These are phyloP conservation scores for Aspergillus wentii DNA, from an alignment of 495 filamentous ascomycete genomes.

Conservation along the genomic window DNA sequence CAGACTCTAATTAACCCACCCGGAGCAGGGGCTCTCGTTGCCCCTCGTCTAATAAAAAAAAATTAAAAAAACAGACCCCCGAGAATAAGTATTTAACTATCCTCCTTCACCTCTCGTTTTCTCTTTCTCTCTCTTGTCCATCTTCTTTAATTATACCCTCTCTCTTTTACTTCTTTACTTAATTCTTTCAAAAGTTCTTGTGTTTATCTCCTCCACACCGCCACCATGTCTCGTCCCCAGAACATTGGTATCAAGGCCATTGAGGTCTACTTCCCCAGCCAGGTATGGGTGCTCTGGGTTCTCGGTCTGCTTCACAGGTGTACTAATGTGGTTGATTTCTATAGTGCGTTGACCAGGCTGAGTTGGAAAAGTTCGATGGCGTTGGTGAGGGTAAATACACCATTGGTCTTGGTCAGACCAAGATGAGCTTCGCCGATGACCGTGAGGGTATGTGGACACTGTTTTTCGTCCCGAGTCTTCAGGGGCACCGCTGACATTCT, in stretches of 20 bases:
- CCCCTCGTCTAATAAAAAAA: too few relatives aligned
- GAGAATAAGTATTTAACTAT: conserved; percentile 4
- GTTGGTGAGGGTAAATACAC: conserved; percentile 94
- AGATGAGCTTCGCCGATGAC: conserved; percentile 99
- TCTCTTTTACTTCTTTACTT: conserved; percentile 5
- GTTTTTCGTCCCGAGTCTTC: not conserved
- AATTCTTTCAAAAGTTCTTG: not conserved
- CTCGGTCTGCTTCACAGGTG: not conserved
- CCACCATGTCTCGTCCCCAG: conserved; percentile 83
- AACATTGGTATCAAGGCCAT: conserved; percentile 99
- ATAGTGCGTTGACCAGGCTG: conserved; percentile 93
- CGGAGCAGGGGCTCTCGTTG: not conserved
- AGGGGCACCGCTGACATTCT: conserved; percentile 3
- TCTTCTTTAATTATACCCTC: conserved; percentile 4
- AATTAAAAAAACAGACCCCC: conserved; percentile 1
- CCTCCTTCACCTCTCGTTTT: not conserved
- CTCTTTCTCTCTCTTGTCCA: conserved; percentile 1
- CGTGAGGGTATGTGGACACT: conserved; percentile 69
- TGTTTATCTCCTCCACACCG: conserved; percentile 10
- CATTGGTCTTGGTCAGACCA: conserved; percentile 98
- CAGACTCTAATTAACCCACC: not conserved
- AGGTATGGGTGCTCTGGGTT: conserved; percentile 58
- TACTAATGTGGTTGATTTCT: conserved; percentile 1
- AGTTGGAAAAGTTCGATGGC: conserved; percentile 98
- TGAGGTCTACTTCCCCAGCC: conserved; percentile 95